Base-by-base conservation (phyloP, 108 stramenopile genomes). In the Cyclotella baltica region DNA sequence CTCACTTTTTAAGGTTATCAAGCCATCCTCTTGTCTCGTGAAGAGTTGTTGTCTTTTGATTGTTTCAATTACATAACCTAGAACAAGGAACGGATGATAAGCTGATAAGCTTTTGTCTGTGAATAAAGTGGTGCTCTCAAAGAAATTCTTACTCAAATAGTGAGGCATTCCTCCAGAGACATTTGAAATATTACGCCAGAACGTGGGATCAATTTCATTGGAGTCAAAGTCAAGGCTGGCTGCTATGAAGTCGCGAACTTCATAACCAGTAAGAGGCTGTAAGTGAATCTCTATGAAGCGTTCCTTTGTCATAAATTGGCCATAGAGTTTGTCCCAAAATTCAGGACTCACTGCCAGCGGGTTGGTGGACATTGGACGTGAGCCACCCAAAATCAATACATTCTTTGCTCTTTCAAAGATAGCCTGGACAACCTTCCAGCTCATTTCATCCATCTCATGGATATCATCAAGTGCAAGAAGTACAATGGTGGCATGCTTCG, bases 381-480 rank as follows among this genome's bases (percentile, higher is more conserved):
- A 81, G 27, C 88, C 77, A 67, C 87, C 75, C 23, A 93, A 50
- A n/a, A 78, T 72, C 27, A 93, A 61, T 23, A 93, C 66, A 58
- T 93, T 93, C 58, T 87, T n/a, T 0, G 57, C 68, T 30, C 71
- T 56, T 36, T 80, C 65, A 27, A 80, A 85, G 25, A 93, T 69
- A 37, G 53, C 62, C 65, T 84, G 67, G 13, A 93, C 73, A 20
- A 90, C 85, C 40, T 77, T 87, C 89, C 89, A 93, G 5, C 88
- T 84, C 73, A 89, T 73, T 34, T 83, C 85, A 73, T 93, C 92
- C 69, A 87, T 80, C 47, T 80, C 73, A 10, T 88, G 87, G 13
- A 89, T 68, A 67, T 93, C 89, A 65, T 93, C 92, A 16, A 93
- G 58, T n/a, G 85, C 86, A 34, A 93, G 56, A 43, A 93, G 40